Base-by-base conservation (phyloP, 192 early-diverging fungal species). In the Podila epigama region DNA sequence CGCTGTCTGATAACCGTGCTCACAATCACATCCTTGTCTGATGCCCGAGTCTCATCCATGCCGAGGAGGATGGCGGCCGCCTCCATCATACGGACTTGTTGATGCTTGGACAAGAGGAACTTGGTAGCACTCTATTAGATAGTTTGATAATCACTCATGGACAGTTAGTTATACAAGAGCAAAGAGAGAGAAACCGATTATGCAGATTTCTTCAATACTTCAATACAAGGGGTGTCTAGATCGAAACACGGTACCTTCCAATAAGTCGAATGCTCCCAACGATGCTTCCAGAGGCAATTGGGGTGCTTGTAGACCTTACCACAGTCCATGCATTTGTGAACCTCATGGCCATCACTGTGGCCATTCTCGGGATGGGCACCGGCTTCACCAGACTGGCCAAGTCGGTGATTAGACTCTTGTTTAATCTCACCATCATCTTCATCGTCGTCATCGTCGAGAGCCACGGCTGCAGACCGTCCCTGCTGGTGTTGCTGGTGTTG, bases 31-130 rank as follows among this genome's bases (percentile, higher is more conserved):
- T 82, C 77, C 37, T 68, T 65, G n/a, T 82, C 79, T 11, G 33
- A 16, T 13, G 66, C 53, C n/a, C 75, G 60, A 12, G 66, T 32
- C 25, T 75, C 62, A 39, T 83, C 83, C 82, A 88, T 84, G 31
- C 82, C 80, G 33, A 91, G 79, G 33, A 91, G 58, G 29, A 90
- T 88, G 34, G 89, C 83, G 2, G 90, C 90, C 20, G 90, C 88
- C 60, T 91, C 90, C 57, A 91, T 79, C 58, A 91, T 36, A 58
- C 89, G 88, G 6, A 91, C 90, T 53, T 91, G 90, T 56, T 89
- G 88, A 68, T 91, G 90, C 63, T 91, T 91, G 35, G 86, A 84
- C 15, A 90, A 65, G 35, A 85, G 62, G 37, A 91, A 81, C 58
- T 89, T 85, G 48, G 82, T 79, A n/a, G 71, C 65, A 36, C 58